Conservation (phyloP, 805 yeast genomes). For the Myxozyma geophila region DNA sequence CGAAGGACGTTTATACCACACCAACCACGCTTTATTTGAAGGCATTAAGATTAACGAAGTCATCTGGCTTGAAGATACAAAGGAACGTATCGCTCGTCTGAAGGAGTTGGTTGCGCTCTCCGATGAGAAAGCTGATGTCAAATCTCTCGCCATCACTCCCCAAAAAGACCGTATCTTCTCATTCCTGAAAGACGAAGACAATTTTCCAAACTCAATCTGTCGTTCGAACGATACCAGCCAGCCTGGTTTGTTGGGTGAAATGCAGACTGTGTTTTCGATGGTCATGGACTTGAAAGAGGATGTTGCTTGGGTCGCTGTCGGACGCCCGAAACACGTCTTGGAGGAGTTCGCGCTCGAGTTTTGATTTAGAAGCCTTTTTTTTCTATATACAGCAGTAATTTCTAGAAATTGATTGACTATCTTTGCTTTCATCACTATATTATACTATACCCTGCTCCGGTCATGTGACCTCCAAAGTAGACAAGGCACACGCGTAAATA, state of each 20-base stretch:
- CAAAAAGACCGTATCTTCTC: constrained; percentile 32
- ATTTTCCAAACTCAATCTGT: constrained; percentile 41
- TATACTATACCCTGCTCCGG: no score
- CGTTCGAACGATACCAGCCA: constrained; percentile 33
- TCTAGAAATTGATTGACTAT: no score
- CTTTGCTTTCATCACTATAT: no score
- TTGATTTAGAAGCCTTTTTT: not conserved
- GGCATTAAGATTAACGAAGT: constrained; percentile 26
- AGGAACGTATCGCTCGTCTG: constrained; percentile 24
- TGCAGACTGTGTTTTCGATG: constrained; percentile 41
- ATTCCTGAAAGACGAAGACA: constrained; percentile 38
- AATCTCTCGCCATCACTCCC: not conserved
- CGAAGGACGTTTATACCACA: constrained; percentile 27
- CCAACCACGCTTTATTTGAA: constrained; percentile 29
- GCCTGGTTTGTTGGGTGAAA: constrained; percentile 31
- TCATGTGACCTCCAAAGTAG: no score
- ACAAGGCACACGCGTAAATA: no score
- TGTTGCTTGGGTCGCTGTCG: constrained; percentile 38
- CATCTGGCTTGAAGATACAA: constrained; percentile 33
- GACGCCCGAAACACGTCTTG: constrained; percentile 37
- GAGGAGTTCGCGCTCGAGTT: constrained; percentile 27
- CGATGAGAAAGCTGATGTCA: constrained; percentile 6
- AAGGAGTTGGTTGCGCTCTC: constrained; percentile 14
- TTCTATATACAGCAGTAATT: no score
- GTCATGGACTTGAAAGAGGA: constrained; percentile 39